Conservation (phyloP, 257 asterid genomes). For the Ophiorrhiza pumila region DNA sequence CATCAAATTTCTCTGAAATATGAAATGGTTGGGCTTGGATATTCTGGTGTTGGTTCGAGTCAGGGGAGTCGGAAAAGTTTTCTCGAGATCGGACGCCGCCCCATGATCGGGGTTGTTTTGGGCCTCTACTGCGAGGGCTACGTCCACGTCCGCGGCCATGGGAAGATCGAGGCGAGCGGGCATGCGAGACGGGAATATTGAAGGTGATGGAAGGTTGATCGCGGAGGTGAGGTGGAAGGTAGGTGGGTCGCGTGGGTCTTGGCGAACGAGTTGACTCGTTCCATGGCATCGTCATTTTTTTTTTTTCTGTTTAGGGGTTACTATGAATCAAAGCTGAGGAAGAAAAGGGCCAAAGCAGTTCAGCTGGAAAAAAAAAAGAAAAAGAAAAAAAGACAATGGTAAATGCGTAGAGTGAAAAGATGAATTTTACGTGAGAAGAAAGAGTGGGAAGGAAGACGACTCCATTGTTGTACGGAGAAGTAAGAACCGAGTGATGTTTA, state of each 20-base stretch:
- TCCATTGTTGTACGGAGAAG: conserved; percentile 1
- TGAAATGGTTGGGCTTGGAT: conserved; percentile 6
- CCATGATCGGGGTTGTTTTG: conserved; percentile 19
- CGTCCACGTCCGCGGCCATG: conserved; percentile 18
- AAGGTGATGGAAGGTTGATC: conserved; percentile 17
- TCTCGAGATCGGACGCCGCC: conserved; percentile 13
- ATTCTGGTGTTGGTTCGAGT: not conserved
- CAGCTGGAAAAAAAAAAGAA: not conserved
- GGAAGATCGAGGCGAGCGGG: conserved; percentile 12
- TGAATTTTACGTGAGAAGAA: not conserved
- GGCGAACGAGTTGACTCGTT: conserved; percentile 17
- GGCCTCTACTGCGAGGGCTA: not conserved
- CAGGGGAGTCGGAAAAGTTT: not conserved
- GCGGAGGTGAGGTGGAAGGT: conserved; percentile 45
- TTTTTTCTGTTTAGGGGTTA: not conserved
- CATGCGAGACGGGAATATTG: conserved; percentile 15
- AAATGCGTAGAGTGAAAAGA: not conserved
- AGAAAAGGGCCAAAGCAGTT: not conserved
- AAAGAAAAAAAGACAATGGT: not conserved
- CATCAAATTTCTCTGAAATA: conserved; percentile 28
- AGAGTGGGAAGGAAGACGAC: not conserved
- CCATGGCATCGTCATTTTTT: conserved; percentile 19
- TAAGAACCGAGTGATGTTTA: conserved; percentile 2
- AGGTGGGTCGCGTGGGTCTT: conserved; percentile 25
- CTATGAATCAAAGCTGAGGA: not conserved